Evolutionary conservation across 495 filamentous ascomycete genomes (phyloP).

Genomic region (Penicillium atrosanguineum): DNA sequence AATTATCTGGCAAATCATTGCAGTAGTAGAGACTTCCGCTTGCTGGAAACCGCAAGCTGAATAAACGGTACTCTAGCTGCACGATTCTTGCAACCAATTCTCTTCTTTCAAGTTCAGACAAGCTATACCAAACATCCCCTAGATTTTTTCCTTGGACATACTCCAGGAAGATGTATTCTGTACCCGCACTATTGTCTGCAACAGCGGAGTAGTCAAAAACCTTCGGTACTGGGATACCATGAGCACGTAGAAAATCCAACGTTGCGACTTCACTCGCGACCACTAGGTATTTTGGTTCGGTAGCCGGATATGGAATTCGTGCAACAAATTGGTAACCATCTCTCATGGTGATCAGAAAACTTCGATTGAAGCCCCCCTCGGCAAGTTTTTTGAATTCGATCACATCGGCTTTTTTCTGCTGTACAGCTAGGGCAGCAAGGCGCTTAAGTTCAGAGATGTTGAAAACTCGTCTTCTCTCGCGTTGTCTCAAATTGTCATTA

Average conservation of each 20-base stretch:
- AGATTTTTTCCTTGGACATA: conserved; percentile 6
- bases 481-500: conserved; percentile 20
- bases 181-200: conserved; percentile 17
- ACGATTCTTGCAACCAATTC: conserved; percentile 10
- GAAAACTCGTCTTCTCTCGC: conserved; percentile 22
- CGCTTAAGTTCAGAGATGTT: conserved; percentile 26
- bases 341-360: conserved; percentile 22
- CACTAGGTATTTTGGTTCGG: conserved; percentile 3
- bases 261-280: conserved; percentile 38
- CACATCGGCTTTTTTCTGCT: conserved; percentile 13
- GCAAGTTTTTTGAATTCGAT: conserved; percentile 27
- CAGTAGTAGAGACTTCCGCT: conserved; percentile 19
- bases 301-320: conserved; percentile 9
- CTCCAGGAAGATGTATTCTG: conserved; percentile 30
- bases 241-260: conserved; percentile 26
- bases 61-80: conserved; percentile 13
- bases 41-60: conserved; percentile 13
- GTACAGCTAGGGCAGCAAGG: conserved; percentile 17
- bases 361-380: conserved; percentile 34
- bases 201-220: conserved; percentile 17
- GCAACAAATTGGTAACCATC: conserved; percentile 26
- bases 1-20: not conserved
- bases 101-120: conserved; percentile 7
- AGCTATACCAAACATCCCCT: conserved; percentile 16
- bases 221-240: conserved; percentile 26